Conservation (phyloP, 208 protist species). For the Crithidia brevicula region DNA sequence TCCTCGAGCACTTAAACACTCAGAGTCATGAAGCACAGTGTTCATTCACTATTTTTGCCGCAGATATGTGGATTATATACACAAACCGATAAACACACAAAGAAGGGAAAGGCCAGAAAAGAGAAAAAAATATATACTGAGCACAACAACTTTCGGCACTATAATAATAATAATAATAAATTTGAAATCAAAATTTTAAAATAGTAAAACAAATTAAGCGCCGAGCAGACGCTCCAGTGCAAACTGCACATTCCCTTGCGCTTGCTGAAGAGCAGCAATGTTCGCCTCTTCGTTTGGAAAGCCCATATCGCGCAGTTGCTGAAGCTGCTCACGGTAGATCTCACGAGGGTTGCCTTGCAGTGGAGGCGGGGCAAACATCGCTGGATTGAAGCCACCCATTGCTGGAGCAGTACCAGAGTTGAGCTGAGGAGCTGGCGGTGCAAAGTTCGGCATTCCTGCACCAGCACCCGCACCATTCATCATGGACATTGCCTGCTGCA, state of each 20-base stretch:
- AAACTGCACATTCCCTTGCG: constrained; percentile 88
- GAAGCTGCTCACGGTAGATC: constrained; percentile 87
- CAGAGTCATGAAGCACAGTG: no score
- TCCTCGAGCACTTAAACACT: no score
- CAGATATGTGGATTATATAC: no score
- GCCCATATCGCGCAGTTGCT: constrained; percentile 91
- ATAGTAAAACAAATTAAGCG: constrained; percentile 26
- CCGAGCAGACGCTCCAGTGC: constrained; percentile 90
- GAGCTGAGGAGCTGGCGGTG: background rate
- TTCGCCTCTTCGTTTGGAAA: constrained; percentile 94
- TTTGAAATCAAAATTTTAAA: constrained; percentile 14
- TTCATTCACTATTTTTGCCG: no score
- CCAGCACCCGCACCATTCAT: constrained; percentile 12
- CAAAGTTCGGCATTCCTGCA: constrained; percentile 1
- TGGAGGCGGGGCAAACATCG: constrained; percentile 40
- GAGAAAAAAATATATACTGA: constrained; percentile 36
- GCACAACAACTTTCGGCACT: constrained; percentile 19
- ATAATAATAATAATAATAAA: constrained; percentile 2
- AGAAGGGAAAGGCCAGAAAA: constrained; percentile 13
- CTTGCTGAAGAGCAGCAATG: constrained; percentile 87
- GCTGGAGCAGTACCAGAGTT: background rate
- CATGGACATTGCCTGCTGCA: constrained; percentile 49
- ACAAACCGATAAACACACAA: constrained; percentile 10
- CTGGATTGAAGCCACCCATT: constrained; percentile 29
- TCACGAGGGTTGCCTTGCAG: constrained; percentile 76